Conservation (phyloP, 2,329 filamentous ascomycete genomes). For the Ciborinia camelliae region DNA sequence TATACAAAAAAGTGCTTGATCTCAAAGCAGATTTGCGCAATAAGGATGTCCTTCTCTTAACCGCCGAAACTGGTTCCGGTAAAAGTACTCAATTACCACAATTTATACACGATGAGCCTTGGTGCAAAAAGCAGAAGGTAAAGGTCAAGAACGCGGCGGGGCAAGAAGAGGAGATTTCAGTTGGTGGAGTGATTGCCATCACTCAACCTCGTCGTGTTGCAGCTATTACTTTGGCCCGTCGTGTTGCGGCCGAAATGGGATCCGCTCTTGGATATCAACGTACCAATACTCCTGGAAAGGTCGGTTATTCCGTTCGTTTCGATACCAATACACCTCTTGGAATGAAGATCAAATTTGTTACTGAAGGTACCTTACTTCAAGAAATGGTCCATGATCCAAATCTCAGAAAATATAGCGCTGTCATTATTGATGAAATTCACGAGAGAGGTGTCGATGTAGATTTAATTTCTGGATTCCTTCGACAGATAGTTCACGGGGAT, state of each 20-base stretch:
- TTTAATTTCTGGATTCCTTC: slow-evolving; percentile 82
- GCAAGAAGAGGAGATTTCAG: slow-evolving; percentile 45
- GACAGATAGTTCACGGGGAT: slow-evolving; percentile 65
- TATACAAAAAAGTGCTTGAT: slow-evolving; percentile 34
- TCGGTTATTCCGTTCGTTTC: slow-evolving; percentile 94
- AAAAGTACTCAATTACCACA: slow-evolving; percentile 96
- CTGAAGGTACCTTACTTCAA: slow-evolving; percentile 93
- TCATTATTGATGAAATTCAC: slow-evolving; percentile 95
- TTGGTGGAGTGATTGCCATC: slow-evolving; percentile 83
- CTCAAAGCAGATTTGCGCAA: slow-evolving; percentile 33
- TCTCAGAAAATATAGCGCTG: slow-evolving; percentile 79
- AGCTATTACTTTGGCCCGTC: slow-evolving; percentile 82
- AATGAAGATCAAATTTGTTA: slow-evolving; percentile 89
- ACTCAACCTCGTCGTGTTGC: slow-evolving; percentile 93
- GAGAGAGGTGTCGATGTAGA: slow-evolving; percentile 95
- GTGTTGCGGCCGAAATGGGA: slow-evolving; percentile 82
- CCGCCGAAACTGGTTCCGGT: slow-evolving; percentile 90
- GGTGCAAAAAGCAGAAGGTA: slow-evolving; percentile 65
- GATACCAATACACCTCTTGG: slow-evolving; percentile 79
- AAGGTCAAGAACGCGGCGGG: slow-evolving; percentile 42
- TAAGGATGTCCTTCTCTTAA: slow-evolving; percentile 72
- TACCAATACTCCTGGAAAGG: slow-evolving; percentile 40
- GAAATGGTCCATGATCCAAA: slow-evolving; percentile 85
- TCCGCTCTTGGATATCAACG: slow-evolving; percentile 50
- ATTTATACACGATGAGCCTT: slow-evolving; percentile 75